Evolutionary conservation across 495 filamentous ascomycete genomes (phyloP), one percentile per base, ranked within the genome.

Genomic region (Venustampulla echinocandica): DNA sequence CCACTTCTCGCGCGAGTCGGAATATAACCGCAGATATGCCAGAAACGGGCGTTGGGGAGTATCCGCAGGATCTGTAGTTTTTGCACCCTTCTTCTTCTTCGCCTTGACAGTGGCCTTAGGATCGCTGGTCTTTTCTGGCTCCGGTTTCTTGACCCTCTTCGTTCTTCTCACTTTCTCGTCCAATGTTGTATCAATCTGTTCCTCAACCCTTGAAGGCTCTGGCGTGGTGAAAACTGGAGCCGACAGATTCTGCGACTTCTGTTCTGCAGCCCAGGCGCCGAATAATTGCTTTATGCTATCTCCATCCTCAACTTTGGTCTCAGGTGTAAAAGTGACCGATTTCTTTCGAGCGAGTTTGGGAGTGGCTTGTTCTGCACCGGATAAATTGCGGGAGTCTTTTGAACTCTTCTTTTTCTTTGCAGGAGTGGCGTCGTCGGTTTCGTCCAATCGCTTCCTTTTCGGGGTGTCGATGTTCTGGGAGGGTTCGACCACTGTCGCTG

Each of bases 251-350:
- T 53, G 37, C 5, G 53, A 37, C 32, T 61, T 61, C 47, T 71
- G 66, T 15, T 64, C 53, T 25, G 56, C 47, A 17, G 62, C 54
- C 70, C 67, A 75, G 42, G 64, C 55, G 39, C 66, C 64, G 56
- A 68, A 75, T 18, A 70, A 58, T 36, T 65, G 51, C 40, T 66
- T 66, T 17, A 64, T 62, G 50, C 67, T 72, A 38, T 69, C 66
- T 14, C 71, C 76, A 55, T 82, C 77, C 36, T 72, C 62, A 27
- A 66, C 71, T 63, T 87, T 86, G 5, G 77, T 75, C 23, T 82
- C 82, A 18, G 79, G 69, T 0, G 83, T 77, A 58, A 94, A 95
- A 7, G 84, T 77, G 20, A 94, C 87, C 1, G 82, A 81, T 64
- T 90, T 93, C 38, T 63, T 66, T 24, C 62, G 67, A 42, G 54